A percentile compares a stretch with the other conserved stretches of the same genome.
These are phyloP conservation scores for Vinca minor DNA, from an alignment of 257 asterid genomes.

Conservation along the genomic window DNA sequence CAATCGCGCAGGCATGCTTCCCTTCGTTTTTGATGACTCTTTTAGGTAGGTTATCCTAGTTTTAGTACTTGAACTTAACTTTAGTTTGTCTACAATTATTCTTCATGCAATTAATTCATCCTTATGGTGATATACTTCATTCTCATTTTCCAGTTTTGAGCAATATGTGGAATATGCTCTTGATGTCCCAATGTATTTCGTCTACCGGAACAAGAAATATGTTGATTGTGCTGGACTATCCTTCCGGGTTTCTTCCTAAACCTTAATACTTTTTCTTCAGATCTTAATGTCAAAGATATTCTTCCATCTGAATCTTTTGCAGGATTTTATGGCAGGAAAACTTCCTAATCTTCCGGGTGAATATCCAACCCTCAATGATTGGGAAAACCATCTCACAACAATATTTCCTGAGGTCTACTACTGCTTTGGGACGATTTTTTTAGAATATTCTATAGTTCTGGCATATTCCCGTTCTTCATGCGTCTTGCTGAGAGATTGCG, in stretches of 20 bases:
- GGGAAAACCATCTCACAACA: conserved; percentile 98
- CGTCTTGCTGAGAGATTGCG: neutral
- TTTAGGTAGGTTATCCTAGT: conserved; percentile 63
- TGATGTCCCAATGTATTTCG: conserved; percentile 98
- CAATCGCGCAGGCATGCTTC: conserved; percentile 94
- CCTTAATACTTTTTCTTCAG: conserved; percentile 16
- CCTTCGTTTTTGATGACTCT: conserved; percentile 94
- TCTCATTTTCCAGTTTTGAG: conserved; percentile 66
- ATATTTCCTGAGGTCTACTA: conserved; percentile 88
- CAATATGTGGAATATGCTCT: conserved; percentile 96
- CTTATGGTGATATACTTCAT: conserved; percentile 12
- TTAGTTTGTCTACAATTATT: neutral
- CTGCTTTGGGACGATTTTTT: conserved; percentile 17
- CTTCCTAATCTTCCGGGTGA: conserved; percentile 87
- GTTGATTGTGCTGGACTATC: conserved; percentile 83
- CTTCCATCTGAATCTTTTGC: conserved; percentile 22
- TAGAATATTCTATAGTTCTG: conserved; percentile 4
- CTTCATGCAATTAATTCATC: conserved; percentile 10
- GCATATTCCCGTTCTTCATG: neutral
- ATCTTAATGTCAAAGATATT: conserved; percentile 6
- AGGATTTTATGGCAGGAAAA: conserved; percentile 95
- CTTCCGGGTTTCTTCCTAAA: conserved; percentile 53
- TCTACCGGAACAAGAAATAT: conserved; percentile 74
- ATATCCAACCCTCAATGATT: conserved; percentile 78
- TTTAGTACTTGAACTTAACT: no score